phyloP scores from a whole-genome alignment of 345 rosid species.

The Anastatica hierochuntica region DNA sequence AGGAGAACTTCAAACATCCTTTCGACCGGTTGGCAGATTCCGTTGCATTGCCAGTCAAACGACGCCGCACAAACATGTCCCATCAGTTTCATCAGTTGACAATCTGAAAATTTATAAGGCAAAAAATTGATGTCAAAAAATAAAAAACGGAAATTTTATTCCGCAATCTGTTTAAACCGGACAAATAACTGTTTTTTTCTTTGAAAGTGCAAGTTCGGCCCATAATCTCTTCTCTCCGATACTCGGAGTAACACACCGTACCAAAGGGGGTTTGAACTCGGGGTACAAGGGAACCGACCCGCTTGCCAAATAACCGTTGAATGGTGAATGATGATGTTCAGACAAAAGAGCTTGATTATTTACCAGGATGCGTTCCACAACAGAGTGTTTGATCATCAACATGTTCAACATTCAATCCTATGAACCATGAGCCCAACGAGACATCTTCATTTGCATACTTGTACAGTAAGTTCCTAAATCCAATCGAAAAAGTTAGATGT shows the following conservation, averaged over 20 bases:
- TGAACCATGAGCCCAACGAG: neutral
- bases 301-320: no score
- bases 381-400: neutral
- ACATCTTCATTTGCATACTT: neutral
- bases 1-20: neutral
- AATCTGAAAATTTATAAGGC: neutral
- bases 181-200: no score
- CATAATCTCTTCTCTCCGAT: no score
- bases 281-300: no score
- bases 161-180: no score
- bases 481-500: neutral
- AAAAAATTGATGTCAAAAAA: no score
- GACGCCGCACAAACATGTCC: slow-evolving; percentile 54
- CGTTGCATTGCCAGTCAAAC: slow-evolving; percentile 76
- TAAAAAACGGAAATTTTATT: no score
- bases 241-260: no score
- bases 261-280: no score
- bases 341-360: no score
- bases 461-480: neutral
- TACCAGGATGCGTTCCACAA: neutral
- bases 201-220: no score
- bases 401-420: neutral
- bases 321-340: no score
- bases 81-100: slow-evolving; percentile 28
- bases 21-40: slow-evolving; percentile 52